Base-by-base conservation (phyloP, 164 flowering plant genomes). In the Stephania yunnanensis region DNA sequence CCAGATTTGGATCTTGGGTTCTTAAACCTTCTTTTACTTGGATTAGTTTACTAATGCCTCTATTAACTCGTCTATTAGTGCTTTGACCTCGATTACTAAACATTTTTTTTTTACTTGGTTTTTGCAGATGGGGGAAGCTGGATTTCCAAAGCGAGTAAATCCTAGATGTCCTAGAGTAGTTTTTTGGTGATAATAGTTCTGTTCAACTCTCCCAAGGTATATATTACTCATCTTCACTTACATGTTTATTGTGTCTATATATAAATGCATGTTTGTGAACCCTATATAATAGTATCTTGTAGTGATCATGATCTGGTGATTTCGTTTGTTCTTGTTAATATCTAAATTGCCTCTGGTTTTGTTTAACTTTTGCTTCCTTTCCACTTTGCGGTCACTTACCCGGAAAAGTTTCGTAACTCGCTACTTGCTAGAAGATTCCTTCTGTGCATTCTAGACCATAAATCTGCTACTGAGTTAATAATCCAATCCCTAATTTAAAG, bases 11-110 rank as follows among this genome's bases (percentile, higher is more conserved):
- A 29, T 55, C 36, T 61, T 73, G 31, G 61, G 31, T 13, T 74
- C 29, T 69, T 61, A 8, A 36, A 68, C 67, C 64, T 79, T 46
- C n/a, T 74, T 72, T 78, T 61, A 46, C 74, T 76, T 78, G 71
- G 69, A 44, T 19, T 42, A 53, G 63, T 52, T 55, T 69, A 69
- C 48, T 46, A 53, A 45, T 20, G 17, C 63, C 42, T 11, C 36
- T 64, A 71, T 52, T 70, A 44, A 74, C 25, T 46, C 20, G 53
- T 48, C 42, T 19, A 45, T 70, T 63, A 71, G 46, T 76, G 66
- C 71, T 17, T 75, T 81, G 84, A 77, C 83, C 74, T 82, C 73
- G 82, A 73, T 82, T 70, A 70, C 63, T 69, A 42, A 61, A 63
- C 72, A 11, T 9, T 48, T 67, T 66, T 22, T 22, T 9, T 74